Conservation (phyloP, 768 basidiomycete genomes). For the Boletus pseudo-olivaceus region DNA sequence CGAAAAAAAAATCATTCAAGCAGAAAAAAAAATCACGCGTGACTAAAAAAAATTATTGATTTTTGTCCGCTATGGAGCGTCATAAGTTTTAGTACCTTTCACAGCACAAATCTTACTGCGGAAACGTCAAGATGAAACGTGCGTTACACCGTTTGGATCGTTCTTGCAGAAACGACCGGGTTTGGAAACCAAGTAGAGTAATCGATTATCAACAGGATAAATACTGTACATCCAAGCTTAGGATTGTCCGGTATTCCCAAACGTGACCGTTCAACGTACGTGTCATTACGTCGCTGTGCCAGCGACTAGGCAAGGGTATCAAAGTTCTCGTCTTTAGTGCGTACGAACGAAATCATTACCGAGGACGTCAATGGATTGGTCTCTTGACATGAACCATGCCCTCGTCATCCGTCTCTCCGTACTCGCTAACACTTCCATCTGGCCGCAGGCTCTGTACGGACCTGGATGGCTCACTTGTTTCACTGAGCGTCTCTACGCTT, state of each 20-base stretch:
- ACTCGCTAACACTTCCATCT: constrained; percentile 61
- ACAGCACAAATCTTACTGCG: neutral
- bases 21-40: no score
- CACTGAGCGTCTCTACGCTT: constrained; percentile 26
- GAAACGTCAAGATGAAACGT: neutral
- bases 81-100: no score
- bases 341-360: constrained; percentile 5
- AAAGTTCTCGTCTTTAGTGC: constrained; percentile 1
- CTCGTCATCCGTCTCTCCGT: constrained; percentile 81
- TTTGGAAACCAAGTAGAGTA: neutral
- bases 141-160: neutral
- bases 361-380: constrained; percentile 34
- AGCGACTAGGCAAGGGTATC: constrained; percentile 26
- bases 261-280: constrained; percentile 12
- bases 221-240: neutral
- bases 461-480: constrained; percentile 24
- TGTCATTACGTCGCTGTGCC: constrained; percentile 10
- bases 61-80: no score
- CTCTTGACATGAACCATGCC: constrained; percentile 76
- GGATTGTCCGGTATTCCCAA: constrained; percentile 4
- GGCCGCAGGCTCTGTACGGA: constrained; percentile 36
- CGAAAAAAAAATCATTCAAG: no score
- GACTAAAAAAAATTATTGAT: no score
- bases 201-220: constrained; percentile 3
- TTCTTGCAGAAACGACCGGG: neutral